A percentile compares a stretch with the other conserved stretches of the same genome.
Evolutionary conservation across 208 protist species (phyloP).

Genomic region (Trypanosoma theileri): DNA sequence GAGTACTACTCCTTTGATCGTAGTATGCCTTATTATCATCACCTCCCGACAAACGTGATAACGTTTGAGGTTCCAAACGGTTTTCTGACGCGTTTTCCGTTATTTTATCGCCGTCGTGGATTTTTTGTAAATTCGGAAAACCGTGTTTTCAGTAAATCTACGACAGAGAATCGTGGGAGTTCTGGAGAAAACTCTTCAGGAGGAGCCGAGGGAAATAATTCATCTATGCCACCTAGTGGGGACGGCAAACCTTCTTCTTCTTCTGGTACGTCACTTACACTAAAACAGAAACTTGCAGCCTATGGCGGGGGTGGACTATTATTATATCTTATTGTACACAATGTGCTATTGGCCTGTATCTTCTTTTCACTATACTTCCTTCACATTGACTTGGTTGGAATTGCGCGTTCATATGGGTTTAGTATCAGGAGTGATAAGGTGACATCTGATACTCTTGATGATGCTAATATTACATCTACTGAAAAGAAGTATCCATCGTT

Average conservation of each 20-base stretch:
- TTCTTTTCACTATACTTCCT: constrained; percentile 78
- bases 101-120: constrained; percentile 46
- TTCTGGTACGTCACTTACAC: background rate
- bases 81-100: constrained; percentile 76
- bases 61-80: constrained; percentile 69
- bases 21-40: constrained; percentile 74
- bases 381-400: constrained; percentile 60
- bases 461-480: constrained; percentile 23
- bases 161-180: background rate
- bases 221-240: background rate
- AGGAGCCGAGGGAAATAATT: background rate
- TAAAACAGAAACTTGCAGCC: constrained; percentile 67
- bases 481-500: constrained; percentile 47
- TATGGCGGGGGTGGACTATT: constrained; percentile 80
- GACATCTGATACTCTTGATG: background rate
- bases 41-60: constrained; percentile 58
- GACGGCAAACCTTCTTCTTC: too few relatives aligned
- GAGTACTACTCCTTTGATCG: constrained; percentile 71
- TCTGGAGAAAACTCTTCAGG: background rate
- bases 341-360: constrained; percentile 41
- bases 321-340: constrained; percentile 83
- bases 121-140: constrained; percentile 47
- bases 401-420: constrained; percentile 71
- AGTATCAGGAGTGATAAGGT: constrained; percentile 35
- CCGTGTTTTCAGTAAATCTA: constrained; percentile 35